Conservation (phyloP, 1,284 basidiomycete genomes). For the Trametes pubescens region DNA sequence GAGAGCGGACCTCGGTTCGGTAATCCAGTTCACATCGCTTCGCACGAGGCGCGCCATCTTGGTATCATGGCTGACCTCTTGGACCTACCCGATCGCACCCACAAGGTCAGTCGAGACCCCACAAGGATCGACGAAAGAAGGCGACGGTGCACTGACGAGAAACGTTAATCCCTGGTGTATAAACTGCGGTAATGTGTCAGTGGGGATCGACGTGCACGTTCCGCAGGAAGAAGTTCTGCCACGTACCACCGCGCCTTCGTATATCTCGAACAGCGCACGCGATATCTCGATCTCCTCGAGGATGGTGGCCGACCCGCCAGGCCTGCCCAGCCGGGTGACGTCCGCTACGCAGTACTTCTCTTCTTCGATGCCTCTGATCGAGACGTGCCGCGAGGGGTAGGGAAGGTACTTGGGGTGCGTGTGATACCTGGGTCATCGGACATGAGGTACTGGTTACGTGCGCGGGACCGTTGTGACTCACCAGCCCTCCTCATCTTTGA, state of each 20-base stretch:
- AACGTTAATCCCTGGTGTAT: slow-evolving; percentile 85
- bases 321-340: slow-evolving; percentile 53
- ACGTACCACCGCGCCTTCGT: slow-evolving; percentile 80
- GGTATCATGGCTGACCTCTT: slow-evolving; percentile 84
- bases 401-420: slow-evolving; percentile 81
- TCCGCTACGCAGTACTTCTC: slow-evolving; percentile 84
- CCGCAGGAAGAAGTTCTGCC: not conserved
- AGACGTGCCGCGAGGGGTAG: slow-evolving; percentile 76
- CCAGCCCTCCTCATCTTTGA: slow-evolving; percentile 77
- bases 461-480: slow-evolving; percentile 40
- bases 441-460: not conserved
- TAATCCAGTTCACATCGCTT: slow-evolving; percentile 86
- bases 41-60: slow-evolving; percentile 76
- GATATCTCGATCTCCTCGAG: slow-evolving; percentile 91
- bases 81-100: slow-evolving; percentile 56
- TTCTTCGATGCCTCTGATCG: slow-evolving; percentile 82
- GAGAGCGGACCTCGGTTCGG: slow-evolving; percentile 68
- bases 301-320: slow-evolving; percentile 54
- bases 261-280: slow-evolving; percentile 86
- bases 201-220: not conserved
- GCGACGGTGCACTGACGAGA: slow-evolving; percentile 61
- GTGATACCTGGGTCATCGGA: slow-evolving; percentile 69
- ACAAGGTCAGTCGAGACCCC: slow-evolving; percentile 5
- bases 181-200: slow-evolving; percentile 55
- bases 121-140: slow-evolving; percentile 6